Evolutionary conservation across 768 basidiomycete genomes (phyloP), one percentile per base, ranked within the genome.

Genomic region (Suillus discolor): DNA sequence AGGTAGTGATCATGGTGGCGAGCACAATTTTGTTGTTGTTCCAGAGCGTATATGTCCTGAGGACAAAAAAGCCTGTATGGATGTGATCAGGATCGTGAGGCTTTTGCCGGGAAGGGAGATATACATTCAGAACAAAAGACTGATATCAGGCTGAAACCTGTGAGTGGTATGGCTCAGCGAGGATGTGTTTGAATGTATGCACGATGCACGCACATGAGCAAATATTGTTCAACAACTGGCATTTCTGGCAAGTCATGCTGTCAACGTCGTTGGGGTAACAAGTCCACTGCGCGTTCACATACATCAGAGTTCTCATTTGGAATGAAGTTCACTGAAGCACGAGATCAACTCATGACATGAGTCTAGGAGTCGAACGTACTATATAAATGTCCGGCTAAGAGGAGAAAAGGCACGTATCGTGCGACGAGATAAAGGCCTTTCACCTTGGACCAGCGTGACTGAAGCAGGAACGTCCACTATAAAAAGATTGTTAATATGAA

Each of bases 61-160:
- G 13, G 23, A 59, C 39, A 38, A 59, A 59, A 59, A 59, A 59
- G 39, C 38, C 57, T 59, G 16, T 9, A 12, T 11, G 9, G 18
- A 41, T 25, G 15, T 2, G 16, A 41, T 59, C 38, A 41, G 11
- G 34, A 11, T 16, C 6, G 6, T 11, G 16, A n/a, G 16, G 1
- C 9, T 41, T 39, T 57, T 18, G 18, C n/a, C 1, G 57, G 9
- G 57, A 18, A 54, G 18, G 25, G 16, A 59, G 5, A 18, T 11
- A 41, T 59, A 59, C 57, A 59, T 28, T 59, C 57, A 16, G 57
- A 59, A 18, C 57, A 59, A 41, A 6, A 25, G 57, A 59, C 57
- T 25, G 57, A 59, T 59, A 59, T 25, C 25, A 59, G 2, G 25
- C 57, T 59, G 36, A 59, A 59, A 23, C 57, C 57, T 59, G 39